phyloP scores from a whole-genome alignment of 2,329 filamentous ascomycete genomes.

The Xylaria sp. region DNA sequence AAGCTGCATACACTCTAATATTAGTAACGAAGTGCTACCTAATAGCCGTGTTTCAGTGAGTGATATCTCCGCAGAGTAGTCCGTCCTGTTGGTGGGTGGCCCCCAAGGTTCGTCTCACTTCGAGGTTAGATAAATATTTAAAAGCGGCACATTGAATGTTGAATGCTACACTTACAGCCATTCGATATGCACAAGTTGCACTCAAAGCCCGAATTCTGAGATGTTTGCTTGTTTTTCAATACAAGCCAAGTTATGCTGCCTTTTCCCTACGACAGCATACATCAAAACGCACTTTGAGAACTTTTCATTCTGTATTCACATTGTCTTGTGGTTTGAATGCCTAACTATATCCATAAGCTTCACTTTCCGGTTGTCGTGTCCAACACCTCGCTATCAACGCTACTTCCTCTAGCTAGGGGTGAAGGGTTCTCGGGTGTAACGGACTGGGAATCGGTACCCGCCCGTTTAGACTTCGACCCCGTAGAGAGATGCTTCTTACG shows the following conservation, averaged over 20 bases:
- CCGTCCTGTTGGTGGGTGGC: too few species aligned
- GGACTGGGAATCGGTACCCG: conserved; percentile 61
- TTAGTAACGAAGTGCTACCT: too few species aligned
- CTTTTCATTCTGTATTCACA: neutral
- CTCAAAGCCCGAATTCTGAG: too few species aligned
- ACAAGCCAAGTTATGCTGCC: neutral
- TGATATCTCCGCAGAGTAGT: too few species aligned
- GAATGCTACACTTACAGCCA: too few species aligned
- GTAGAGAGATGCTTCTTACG: conserved; percentile 62
- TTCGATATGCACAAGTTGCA: too few species aligned
- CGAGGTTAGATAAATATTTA: too few species aligned
- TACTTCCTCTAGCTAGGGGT: conserved; percentile 63
- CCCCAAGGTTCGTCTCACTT: too few species aligned
- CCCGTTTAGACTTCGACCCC: conserved; percentile 56
- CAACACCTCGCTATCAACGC: conserved; percentile 44
- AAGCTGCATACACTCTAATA: too few species aligned
- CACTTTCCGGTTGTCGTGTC: conserved; percentile 19
- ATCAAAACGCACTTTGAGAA: neutral
- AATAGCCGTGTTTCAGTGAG: too few species aligned
- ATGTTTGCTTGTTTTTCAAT: too few species aligned
- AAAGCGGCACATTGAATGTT: too few species aligned
- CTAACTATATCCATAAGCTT: neutral
- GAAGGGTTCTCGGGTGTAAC: conserved; percentile 66
- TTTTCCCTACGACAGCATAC: neutral
- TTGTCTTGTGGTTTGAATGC: conserved; percentile 4